Percentiles rank a stretch among this genome's conserved stretches.
phyloP scores from a whole-genome alignment of 2,329 filamentous ascomycete genomes.

The Scorias spongiosa region DNA sequence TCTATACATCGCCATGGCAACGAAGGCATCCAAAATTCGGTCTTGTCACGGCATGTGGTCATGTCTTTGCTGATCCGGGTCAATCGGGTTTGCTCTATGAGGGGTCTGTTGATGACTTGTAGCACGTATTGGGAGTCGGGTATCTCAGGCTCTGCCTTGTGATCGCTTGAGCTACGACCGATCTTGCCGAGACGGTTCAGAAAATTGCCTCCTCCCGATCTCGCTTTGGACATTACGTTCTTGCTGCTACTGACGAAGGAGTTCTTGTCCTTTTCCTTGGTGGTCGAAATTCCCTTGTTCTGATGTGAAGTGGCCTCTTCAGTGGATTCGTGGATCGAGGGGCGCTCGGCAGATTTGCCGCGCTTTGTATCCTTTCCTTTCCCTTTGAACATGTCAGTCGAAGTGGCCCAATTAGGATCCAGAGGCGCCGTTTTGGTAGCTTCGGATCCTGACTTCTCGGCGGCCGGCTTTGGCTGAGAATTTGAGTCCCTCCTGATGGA shows the following conservation, averaged over 20 bases:
- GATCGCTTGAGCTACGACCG: conserved; percentile 46
- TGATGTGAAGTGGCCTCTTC: not conserved
- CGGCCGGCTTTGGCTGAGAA: conserved; percentile 11
- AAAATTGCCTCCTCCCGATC: conserved; percentile 10
- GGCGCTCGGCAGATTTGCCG: conserved; percentile 19
- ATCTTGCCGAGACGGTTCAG: conserved; percentile 15
- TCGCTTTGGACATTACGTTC: conserved; percentile 14
- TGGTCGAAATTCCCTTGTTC: not conserved
- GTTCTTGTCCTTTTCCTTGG: conserved; percentile 12
- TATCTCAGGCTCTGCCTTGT: conserved; percentile 39
- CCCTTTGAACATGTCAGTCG: conserved; percentile 9
- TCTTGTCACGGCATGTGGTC: conserved; percentile 82
- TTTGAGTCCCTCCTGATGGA: conserved; percentile 18
- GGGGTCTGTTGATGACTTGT: conserved; percentile 70
- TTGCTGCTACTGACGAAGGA: conserved; percentile 15
- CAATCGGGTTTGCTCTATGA: conserved; percentile 77
- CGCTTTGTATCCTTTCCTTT: conserved; percentile 13
- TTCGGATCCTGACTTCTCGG: conserved; percentile 5
- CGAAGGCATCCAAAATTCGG: conserved; percentile 96
- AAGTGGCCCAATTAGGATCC: conserved; percentile 11
- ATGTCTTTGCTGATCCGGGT: conserved; percentile 84
- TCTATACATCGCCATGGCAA: conserved; percentile 93
- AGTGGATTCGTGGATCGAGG: conserved; percentile 1
- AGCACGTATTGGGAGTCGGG: conserved; percentile 71
- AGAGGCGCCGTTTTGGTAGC: conserved; percentile 16